Conservation (phyloP, 1,284 basidiomycete genomes). For the Sanghuangporus weigelae region DNA sequence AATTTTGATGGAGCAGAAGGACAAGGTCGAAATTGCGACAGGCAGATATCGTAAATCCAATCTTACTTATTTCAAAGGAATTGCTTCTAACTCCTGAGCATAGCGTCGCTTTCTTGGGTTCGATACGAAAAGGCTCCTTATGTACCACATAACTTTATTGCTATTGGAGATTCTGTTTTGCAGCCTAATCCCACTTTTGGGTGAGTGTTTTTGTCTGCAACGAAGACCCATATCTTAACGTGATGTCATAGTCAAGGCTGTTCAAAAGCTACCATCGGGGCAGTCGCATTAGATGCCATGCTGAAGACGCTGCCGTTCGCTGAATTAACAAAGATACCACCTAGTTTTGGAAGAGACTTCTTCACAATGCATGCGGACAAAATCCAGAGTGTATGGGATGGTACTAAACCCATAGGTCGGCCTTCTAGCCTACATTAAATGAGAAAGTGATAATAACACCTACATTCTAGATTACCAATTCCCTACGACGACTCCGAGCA, state of each 20-base stretch:
- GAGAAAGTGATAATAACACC: background rate
- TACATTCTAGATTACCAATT: slow-evolving; percentile 13
- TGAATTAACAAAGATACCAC: slow-evolving; percentile 6
- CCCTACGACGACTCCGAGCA: slow-evolving; percentile 12
- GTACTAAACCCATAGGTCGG: slow-evolving; percentile 6
- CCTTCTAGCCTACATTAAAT: background rate
- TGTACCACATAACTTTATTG: slow-evolving; percentile 18
- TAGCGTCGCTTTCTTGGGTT: slow-evolving; percentile 10
- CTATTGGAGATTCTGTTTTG: slow-evolving; percentile 18
- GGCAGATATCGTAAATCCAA: slow-evolving; percentile 2
- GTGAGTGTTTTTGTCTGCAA: slow-evolving; percentile 1
- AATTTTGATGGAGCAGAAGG: background rate
- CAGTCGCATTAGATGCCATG: slow-evolving; percentile 14
- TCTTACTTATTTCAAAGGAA: background rate
- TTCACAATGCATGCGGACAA: slow-evolving; percentile 9
- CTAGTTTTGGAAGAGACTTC: slow-evolving; percentile 15
- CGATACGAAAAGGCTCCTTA: slow-evolving; percentile 14
- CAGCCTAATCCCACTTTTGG: slow-evolving; percentile 16
- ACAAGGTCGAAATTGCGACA: background rate
- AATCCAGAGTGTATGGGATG: slow-evolving; percentile 14
- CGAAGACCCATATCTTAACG: background rate
- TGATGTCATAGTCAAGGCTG: slow-evolving; percentile 14
- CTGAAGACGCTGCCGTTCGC: background rate
- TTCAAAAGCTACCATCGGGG: slow-evolving; percentile 15
- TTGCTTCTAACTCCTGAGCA: background rate